Conservation (phyloP, 495 filamentous ascomycete genomes). For the Penicillium crystallinum region DNA sequence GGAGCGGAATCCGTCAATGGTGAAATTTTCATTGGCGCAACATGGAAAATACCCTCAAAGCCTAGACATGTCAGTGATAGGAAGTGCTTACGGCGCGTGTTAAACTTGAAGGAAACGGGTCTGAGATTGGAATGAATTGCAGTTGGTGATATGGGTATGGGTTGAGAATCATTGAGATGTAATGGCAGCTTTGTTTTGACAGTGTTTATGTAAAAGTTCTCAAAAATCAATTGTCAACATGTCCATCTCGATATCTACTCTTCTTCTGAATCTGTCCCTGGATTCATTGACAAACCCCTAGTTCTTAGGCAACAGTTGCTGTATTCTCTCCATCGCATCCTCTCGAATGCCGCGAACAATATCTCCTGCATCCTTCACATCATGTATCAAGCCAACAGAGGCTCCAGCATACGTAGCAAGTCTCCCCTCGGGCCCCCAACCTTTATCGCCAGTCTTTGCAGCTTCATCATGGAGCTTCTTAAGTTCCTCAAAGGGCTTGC, state of each 20-base stretch:
- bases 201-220: neutral
- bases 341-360: constrained; percentile 30
- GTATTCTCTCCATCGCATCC: constrained; percentile 9
- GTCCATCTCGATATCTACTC: too few species aligned
- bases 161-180: neutral
- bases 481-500: constrained; percentile 53
- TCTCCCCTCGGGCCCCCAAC: constrained; percentile 59
- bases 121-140: neutral
- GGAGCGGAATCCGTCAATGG: constrained; percentile 31
- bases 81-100: neutral
- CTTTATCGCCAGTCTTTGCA: constrained; percentile 47
- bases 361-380: constrained; percentile 35
- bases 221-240: too few species aligned
- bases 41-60: neutral
- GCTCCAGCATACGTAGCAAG: constrained; percentile 68
- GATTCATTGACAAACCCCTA: neutral
- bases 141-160: neutral
- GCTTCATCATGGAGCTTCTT: constrained; percentile 55
- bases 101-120: neutral
- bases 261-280: too few species aligned
- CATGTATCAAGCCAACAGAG: constrained; percentile 46
- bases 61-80: too few species aligned
- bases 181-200: neutral
- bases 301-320: neutral
- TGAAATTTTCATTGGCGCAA: constrained; percentile 10